phyloP scores from a whole-genome alignment of 202 grass and related monocot species.

The Thinopyrum obtusiflorum region DNA sequence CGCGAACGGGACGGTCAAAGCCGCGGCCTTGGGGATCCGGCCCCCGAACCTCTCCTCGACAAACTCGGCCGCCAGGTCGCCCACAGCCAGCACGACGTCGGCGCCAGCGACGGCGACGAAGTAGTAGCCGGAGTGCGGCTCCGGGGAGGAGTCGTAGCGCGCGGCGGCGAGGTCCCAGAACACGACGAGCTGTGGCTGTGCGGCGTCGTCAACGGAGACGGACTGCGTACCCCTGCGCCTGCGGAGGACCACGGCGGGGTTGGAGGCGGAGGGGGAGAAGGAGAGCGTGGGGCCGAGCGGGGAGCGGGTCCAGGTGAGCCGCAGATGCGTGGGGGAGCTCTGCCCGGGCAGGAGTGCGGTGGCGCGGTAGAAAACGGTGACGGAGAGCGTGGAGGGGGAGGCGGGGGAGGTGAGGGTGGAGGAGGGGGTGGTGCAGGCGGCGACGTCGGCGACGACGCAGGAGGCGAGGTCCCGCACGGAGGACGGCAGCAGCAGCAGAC shows the following conservation, averaged over 20 bases:
- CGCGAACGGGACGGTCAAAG: slow-evolving; percentile 24
- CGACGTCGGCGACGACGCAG: slow-evolving; percentile 75
- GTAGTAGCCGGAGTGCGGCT: slow-evolving; percentile 68
- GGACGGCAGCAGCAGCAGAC: slow-evolving; percentile 51
- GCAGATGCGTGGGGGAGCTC: slow-evolving; percentile 32
- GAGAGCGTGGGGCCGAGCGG: slow-evolving; percentile 41
- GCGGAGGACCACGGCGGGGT: slow-evolving; percentile 38
- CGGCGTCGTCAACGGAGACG: background rate
- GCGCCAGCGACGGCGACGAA: slow-evolving; percentile 63
- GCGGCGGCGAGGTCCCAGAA: slow-evolving; percentile 80
- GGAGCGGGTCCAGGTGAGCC: slow-evolving; percentile 65
- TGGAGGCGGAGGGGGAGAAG: slow-evolving; percentile 27
- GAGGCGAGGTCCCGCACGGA: slow-evolving; percentile 76
- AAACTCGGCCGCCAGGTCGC: slow-evolving; percentile 57
- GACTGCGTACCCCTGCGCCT: slow-evolving; percentile 54
- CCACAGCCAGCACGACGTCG: slow-evolving; percentile 62
- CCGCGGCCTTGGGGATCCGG: slow-evolving; percentile 35
- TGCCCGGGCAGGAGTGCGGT: background rate
- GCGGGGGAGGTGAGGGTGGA: slow-evolving; percentile 24
- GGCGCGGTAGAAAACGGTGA: slow-evolving; percentile 44
- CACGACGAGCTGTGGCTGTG: slow-evolving; percentile 27
- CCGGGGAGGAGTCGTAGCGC: slow-evolving; percentile 32
- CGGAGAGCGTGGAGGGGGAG: slow-evolving; percentile 37
- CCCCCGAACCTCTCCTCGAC: slow-evolving; percentile 53
- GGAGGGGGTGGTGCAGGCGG: slow-evolving; percentile 47